Evolutionary conservation across 1,139 yeast species (phyloP), one percentile per base, ranked within the genome.

Genomic region (Arxiozyma telluris): DNA sequence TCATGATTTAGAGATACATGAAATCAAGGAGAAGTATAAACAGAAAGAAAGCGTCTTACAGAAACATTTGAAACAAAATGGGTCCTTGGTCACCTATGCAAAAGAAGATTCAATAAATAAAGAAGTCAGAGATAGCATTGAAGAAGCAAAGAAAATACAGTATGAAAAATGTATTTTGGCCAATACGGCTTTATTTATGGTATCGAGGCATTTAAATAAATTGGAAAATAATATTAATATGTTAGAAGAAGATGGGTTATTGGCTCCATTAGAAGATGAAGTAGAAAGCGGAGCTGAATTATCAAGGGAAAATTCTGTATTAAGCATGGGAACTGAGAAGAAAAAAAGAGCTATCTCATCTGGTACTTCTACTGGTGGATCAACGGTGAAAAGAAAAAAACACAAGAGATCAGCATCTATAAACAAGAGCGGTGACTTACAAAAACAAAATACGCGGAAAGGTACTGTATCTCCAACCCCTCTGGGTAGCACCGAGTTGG

Each of bases 1-100:
- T 53, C 81, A 84, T 58, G 98, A 93, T 65, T 63, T 74, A 44
- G 83, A 80, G 62, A 74, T 84, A 39, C 79, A 79, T 64, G 96
- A 88, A 54, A 76, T 80, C 6, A 76, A 88, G 57, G 81, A 80
- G 67, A 80, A 86, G 62, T 80, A 83, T 59, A 83, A 80, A 63
- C 82, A 82, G 55, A 79, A 87, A 58, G 98, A 93, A 65, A 75
- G 79, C 22, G 88, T 84, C 61, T 73, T 93, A 53, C 96, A 88
- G 66, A 90, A 89, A 68, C 84, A 82, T 67, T 87, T 90, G 56
- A 80, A 85, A 60, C 84, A 89, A 50, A 83, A 89, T 71, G 97
- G 98, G 0, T 84, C 96, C 0, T 71, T 86, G 49, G 78, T 84
- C 1, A 87, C 83, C 59, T 87, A 87, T 67, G 95, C 97, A 1